phyloP scores from a whole-genome alignment of 1,284 basidiomycete genomes.

The Trichosporon sp. region DNA sequence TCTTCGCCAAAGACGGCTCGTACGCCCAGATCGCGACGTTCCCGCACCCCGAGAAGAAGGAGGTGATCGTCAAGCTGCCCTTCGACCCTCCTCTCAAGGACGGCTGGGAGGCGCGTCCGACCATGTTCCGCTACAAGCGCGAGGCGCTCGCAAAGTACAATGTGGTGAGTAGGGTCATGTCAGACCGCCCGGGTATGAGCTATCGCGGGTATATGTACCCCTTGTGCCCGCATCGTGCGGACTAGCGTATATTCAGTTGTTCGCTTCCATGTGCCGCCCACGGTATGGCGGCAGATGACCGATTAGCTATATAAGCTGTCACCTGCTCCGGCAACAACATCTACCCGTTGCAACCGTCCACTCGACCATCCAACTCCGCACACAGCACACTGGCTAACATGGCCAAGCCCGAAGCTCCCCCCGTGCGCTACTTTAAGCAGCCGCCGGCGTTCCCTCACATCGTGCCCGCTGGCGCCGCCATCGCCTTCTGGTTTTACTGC shows the following conservation, averaged over 20 bases:
- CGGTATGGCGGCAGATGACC: not conserved
- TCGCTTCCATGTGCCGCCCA: not conserved
- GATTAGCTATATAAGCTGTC: not conserved
- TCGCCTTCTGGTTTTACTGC: constrained; percentile 24
- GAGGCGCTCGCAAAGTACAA: constrained; percentile 22
- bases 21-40: constrained; percentile 20
- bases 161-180: constrained; percentile 19
- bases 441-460: constrained; percentile 27
- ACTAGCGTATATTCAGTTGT: too few species aligned
- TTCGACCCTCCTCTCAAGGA: constrained; percentile 26
- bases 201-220: too few species aligned
- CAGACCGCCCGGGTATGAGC: not conserved
- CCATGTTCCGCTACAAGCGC: constrained; percentile 14
- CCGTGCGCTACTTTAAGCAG: constrained; percentile 27
- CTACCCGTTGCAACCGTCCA: too few species aligned
- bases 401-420: constrained; percentile 14
- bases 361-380: too few species aligned
- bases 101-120: constrained; percentile 14
- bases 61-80: constrained; percentile 18
- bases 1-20: constrained; percentile 16
- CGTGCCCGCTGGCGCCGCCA: constrained; percentile 15
- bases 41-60: constrained; percentile 20
- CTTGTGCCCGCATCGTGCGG: too few species aligned
- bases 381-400: too few species aligned
- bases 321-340: too few species aligned